Percentiles rank a stretch among this genome's conserved stretches.
Evolutionary conservation across 306 rosid genomes (phyloP).

Genomic region (Fagus crenata): DNA sequence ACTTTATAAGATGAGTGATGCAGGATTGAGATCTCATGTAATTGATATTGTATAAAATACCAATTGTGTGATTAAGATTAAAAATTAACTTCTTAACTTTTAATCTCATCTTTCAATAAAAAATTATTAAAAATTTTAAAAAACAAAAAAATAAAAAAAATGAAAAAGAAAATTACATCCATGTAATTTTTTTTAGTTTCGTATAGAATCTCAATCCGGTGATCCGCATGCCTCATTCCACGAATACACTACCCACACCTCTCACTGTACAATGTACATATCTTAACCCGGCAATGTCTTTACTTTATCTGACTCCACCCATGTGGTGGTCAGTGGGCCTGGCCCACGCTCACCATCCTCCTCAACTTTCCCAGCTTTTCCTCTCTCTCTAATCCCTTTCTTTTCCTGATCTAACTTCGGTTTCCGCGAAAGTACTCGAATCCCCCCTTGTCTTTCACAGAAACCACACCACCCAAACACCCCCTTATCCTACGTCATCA

Average conservation of each 20-base stretch:
- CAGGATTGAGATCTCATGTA: too few species aligned
- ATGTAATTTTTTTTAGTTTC: too few species aligned
- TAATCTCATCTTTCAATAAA: too few species aligned
- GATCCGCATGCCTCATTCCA: conserved; percentile 39
- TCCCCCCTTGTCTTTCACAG: not conserved
- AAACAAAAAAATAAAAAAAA: too few species aligned
- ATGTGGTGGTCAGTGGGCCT: conserved; percentile 66
- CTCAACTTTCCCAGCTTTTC: conserved; percentile 25
- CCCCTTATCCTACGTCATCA: conserved; percentile 24
- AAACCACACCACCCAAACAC: conserved; percentile 30
- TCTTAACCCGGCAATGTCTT: conserved; percentile 16
- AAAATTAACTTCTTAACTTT: too few species aligned
- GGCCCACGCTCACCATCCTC: conserved; percentile 40
- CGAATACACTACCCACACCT: conserved; percentile 13
- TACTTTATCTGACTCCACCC: conserved; percentile 69
- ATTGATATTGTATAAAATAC: too few species aligned
- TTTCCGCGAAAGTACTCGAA: conserved; percentile 59
- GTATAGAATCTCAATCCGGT: not conserved
- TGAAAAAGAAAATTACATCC: too few species aligned
- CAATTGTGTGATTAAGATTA: too few species aligned
- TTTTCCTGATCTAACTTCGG: conserved; percentile 49
- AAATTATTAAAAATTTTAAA: too few species aligned
- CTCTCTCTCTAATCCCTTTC: not conserved
- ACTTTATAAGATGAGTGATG: too few species aligned
- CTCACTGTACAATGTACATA: not conserved